A percentile compares a stretch with the other conserved stretches of the same genome.
Evolutionary conservation across 345 rosid genomes (phyloP).

Genomic region (Salix brachista): DNA sequence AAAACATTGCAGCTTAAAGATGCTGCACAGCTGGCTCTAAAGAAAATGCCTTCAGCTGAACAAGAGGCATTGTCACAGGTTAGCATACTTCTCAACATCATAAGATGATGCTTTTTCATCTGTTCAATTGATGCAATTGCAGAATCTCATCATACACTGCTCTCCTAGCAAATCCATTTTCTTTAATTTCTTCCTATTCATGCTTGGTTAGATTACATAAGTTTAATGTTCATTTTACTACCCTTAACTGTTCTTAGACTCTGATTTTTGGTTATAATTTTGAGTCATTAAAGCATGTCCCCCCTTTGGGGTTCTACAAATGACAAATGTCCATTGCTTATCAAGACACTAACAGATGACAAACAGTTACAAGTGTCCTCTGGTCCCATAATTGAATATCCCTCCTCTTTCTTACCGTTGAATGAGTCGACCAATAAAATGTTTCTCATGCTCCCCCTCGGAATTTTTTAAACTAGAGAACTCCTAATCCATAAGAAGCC

Average conservation of each 20-base stretch:
- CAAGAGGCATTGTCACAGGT: conserved; percentile 97
- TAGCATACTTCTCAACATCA: conserved; percentile 6
- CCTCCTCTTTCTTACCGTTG: neutral
- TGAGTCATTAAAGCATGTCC: neutral
- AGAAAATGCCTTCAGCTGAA: conserved; percentile 95
- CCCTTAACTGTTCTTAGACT: neutral
- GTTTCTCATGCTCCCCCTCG: neutral
- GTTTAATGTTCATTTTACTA: neutral
- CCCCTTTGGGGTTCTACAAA: neutral
- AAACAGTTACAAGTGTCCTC: neutral
- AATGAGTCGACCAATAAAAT: neutral
- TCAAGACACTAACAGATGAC: neutral
- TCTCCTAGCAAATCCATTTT: neutral
- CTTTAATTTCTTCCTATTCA: neutral
- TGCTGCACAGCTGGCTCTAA: conserved; percentile 87
- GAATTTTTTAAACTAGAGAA: neutral
- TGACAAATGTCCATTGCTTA: neutral
- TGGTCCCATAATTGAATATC: neutral
- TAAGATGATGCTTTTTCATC: neutral
- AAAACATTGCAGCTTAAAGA: conserved; percentile 69
- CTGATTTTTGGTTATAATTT: neutral
- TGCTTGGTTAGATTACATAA: neutral
- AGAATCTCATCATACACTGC: neutral
- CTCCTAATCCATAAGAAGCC: neutral
- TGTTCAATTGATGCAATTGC: neutral